phyloP scores from a whole-genome alignment of 2,329 filamentous ascomycete genomes.

The Falciphora oryzae region DNA sequence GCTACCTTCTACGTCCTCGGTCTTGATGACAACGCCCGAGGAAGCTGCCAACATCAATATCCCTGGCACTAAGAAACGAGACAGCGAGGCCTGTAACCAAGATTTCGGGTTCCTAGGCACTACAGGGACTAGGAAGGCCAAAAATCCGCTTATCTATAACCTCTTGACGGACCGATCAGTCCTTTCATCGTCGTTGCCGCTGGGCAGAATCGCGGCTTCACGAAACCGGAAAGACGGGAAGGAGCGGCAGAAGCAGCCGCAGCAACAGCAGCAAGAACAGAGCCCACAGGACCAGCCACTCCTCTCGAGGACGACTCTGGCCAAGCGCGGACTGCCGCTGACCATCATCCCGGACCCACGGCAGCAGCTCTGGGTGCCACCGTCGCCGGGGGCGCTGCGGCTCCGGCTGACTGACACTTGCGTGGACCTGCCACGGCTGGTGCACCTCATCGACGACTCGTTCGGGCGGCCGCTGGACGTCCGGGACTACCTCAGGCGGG shows the following conservation, averaged over 20 bases:
- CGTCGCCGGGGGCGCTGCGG: slow-evolving; percentile 48
- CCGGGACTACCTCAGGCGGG: slow-evolving; percentile 73
- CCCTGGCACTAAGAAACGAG: neutral
- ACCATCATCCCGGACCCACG: slow-evolving; percentile 73
- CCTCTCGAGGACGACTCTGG: slow-evolving; percentile 61
- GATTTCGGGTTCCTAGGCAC: slow-evolving; percentile 39
- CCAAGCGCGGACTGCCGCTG: slow-evolving; percentile 87
- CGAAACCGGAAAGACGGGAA: neutral
- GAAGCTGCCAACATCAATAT: slow-evolving; percentile 60
- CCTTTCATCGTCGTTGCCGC: slow-evolving; percentile 83
- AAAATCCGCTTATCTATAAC: slow-evolving; percentile 91
- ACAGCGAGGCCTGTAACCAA: neutral
- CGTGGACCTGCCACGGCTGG: slow-evolving; percentile 76
- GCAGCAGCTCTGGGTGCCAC: slow-evolving; percentile 60
- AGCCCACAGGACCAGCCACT: neutral
- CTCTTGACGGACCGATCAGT: slow-evolving; percentile 91
- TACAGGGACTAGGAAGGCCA: slow-evolving; percentile 48
- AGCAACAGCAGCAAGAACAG: neutral
- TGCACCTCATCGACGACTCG: slow-evolving; percentile 88
- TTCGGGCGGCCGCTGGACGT: slow-evolving; percentile 83
- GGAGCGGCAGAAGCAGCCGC: slow-evolving; percentile 4
- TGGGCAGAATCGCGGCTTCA: slow-evolving; percentile 48
- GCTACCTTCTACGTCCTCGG: slow-evolving; percentile 79
- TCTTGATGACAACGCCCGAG: slow-evolving; percentile 77
- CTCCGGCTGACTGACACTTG: slow-evolving; percentile 71